Evolutionary conservation across 805 yeast genomes (phyloP), one percentile per base, ranked within the genome.

Genomic region (Starmerella apicola): DNA sequence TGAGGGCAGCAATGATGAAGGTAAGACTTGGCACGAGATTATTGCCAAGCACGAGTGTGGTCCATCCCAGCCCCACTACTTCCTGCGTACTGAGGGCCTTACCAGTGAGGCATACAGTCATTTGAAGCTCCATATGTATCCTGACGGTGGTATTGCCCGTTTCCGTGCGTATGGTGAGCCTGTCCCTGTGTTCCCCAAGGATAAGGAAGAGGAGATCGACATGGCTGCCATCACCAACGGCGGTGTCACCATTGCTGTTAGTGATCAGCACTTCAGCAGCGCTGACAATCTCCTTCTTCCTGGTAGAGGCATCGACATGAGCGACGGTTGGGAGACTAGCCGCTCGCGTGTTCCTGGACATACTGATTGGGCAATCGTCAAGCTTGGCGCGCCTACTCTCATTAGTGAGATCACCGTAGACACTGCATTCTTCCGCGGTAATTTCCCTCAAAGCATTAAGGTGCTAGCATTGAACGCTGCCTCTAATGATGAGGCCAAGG

Each of bases 271-370:
- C 63, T 88, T 88, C 56, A 94, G 95, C 28, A 72, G 88, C 33
- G 94, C 86, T 28, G 93, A 82, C 59, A 88, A 88, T 63, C 65
- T 88, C 46, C 64, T 88, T 42, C 66, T 88, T 40, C 96, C 96
- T 2, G 97, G 97, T 13, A 74, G 96, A 45, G 98, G 98, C 38
- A 73, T 70, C 52, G 95, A 88, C 60, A 88, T 88, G 97, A 75
- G 91, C 37, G 97, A 91, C 56, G 98, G 98, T 12, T 88, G 98
- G 98, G 98, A 88, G 59, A 88, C 98, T 19, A 74, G 73, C 52
- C 74, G 98, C 58, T 84, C 95, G 2, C 72, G 97, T 58, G 67
- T 64, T 10, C 72, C 76, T 3, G 85, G 82, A 32, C 97, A 88
- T 58, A 76, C 72, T 28, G 98, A 88, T 65, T 88, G 95, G 95